These are phyloP conservation scores for Parietaria judaica DNA, from an alignment of 306 rosid species.

Conservation along the genomic window DNA sequence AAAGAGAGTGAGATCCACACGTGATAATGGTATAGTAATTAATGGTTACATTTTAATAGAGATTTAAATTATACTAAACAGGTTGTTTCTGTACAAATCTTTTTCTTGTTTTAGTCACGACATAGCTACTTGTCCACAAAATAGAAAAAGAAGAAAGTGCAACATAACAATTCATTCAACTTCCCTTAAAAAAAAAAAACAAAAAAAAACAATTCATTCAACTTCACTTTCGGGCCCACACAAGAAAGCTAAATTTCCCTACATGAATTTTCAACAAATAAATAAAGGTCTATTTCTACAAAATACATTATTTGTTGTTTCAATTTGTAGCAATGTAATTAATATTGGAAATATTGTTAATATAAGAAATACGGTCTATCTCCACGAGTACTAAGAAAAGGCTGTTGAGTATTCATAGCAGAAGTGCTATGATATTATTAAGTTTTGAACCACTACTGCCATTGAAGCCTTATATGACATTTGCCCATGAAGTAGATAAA, in stretches of 20 bases:
- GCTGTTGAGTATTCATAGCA: too few relatives aligned
- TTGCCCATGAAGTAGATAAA: too few relatives aligned
- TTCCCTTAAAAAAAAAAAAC: too few relatives aligned
- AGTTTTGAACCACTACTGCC: too few relatives aligned
- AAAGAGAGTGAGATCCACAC: conserved; percentile 1
- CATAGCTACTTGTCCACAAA: conserved; percentile 7
- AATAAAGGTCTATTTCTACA: background rate
- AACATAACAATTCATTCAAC: background rate
- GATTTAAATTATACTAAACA: background rate
- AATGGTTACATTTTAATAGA: background rate
- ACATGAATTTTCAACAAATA: background rate
- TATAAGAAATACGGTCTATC: background rate
- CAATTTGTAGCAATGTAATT: background rate
- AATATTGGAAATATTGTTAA: background rate
- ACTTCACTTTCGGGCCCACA: background rate
- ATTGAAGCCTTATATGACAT: too few relatives aligned
- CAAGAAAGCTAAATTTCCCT: background rate
- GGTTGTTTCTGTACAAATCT: background rate
- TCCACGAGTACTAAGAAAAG: too few relatives aligned
- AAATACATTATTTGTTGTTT: background rate
- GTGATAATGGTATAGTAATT: background rate
- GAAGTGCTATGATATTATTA: too few relatives aligned
- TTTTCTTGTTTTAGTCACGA: background rate
- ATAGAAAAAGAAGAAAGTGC: conserved; percentile 6
- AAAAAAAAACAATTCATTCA: background rate